Conservation (phyloP, 495 filamentous ascomycete genomes). For the Trypethelium eluteriae region DNA sequence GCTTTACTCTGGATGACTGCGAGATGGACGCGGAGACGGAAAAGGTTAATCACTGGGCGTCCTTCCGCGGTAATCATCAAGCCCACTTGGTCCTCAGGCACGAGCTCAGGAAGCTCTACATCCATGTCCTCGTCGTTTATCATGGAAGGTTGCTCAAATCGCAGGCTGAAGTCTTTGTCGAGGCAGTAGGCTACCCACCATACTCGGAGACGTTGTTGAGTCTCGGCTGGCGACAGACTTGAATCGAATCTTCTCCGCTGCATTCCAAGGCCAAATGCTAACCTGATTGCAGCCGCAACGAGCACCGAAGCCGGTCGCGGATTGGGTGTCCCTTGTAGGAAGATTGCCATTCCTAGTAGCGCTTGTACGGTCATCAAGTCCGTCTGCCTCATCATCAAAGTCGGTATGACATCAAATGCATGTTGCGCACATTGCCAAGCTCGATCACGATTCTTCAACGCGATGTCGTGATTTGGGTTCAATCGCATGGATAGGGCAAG, state of each 20-base stretch:
- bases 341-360: constrained; percentile 21
- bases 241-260: constrained; percentile 13
- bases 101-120: constrained; percentile 14
- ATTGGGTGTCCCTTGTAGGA: constrained; percentile 21
- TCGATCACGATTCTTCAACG: no score
- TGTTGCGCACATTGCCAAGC: background rate
- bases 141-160: constrained; percentile 17
- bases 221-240: constrained; percentile 15
- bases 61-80: no score
- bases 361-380: constrained; percentile 13
- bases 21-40: no score
- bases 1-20: no score
- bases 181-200: constrained; percentile 22
- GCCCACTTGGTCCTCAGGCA: no score
- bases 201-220: constrained; percentile 16
- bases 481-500: no score
- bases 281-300: constrained; percentile 18
- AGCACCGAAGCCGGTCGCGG: constrained; percentile 16
- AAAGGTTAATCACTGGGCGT: no score
- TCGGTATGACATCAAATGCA: background rate
- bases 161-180: constrained; percentile 25
- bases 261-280: constrained; percentile 17
- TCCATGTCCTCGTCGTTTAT: constrained; percentile 21
- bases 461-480: no score
- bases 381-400: background rate